Percentiles rank a stretch among this genome's conserved stretches.
Evolutionary conservation across 441 rosid species (phyloP).

Genomic region (Rhodomyrtus psidioides): DNA sequence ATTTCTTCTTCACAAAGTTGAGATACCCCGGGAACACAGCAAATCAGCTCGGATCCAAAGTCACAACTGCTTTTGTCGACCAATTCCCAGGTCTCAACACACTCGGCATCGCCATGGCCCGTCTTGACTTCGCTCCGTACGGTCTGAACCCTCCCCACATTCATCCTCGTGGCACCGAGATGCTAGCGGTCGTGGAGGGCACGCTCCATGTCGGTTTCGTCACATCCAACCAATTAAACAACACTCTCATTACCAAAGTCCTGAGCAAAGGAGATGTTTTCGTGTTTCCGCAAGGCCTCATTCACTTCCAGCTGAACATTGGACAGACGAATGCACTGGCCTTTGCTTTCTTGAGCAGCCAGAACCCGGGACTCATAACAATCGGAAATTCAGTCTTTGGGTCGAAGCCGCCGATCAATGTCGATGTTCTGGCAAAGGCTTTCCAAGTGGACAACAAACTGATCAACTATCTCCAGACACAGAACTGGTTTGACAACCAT

Average conservation of each 20-base stretch:
- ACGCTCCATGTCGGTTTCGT: constrained; percentile 2
- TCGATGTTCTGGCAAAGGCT: constrained; percentile 4
- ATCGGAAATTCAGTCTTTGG: constrained; percentile 9
- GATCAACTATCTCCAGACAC: neutral
- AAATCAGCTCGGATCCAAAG: neutral
- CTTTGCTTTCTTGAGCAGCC: constrained; percentile 11
- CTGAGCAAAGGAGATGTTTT: constrained; percentile 4
- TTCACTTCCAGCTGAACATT: constrained; percentile 6
- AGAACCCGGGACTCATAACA: neutral
- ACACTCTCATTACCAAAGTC: neutral
- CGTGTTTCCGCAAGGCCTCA: constrained; percentile 1
- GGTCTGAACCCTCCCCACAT: constrained; percentile 10
- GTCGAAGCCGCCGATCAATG: neutral
- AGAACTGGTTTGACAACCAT: neutral
- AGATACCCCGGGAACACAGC: constrained; percentile 1
- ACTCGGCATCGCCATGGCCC: constrained; percentile 4
- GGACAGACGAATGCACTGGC: neutral
- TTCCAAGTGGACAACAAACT: constrained; percentile 6
- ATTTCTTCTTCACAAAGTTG: constrained; percentile 5
- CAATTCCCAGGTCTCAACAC: constrained; percentile 10
- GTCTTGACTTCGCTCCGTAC: constrained; percentile 3
- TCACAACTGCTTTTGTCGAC: neutral
- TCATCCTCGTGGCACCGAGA: constrained; percentile 8
- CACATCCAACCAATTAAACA: constrained; percentile 3
- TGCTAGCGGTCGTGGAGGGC: constrained; percentile 9